Conservation (phyloP, 345 rosid genomes). For the Citrus medica region DNA sequence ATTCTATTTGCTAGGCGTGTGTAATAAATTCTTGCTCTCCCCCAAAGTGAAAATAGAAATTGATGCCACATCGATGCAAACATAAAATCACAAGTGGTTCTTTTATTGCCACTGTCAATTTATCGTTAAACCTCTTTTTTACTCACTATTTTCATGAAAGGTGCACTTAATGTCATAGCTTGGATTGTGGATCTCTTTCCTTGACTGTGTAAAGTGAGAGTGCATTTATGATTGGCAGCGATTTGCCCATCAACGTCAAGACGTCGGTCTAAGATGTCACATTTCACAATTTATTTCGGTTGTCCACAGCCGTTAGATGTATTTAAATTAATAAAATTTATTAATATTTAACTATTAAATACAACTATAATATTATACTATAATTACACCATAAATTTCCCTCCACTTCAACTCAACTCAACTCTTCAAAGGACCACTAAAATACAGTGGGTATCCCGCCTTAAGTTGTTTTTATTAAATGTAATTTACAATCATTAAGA, state of each 20-base stretch:
- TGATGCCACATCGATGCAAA: neutral
- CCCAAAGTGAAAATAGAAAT: neutral
- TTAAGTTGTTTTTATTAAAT: too few species aligned
- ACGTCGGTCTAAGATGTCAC: constrained; percentile 22
- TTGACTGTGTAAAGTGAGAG: neutral
- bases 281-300: constrained; percentile 1
- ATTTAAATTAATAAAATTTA: too few species aligned
- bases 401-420: neutral
- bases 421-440: neutral
- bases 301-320: too few species aligned
- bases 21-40: neutral
- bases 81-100: neutral
- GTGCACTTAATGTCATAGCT: neutral
- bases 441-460: neutral
- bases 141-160: neutral
- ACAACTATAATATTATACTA: fast-evolving
- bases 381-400: too few species aligned
- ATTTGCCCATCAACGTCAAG: constrained; percentile 17
- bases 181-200: neutral
- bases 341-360: too few species aligned
- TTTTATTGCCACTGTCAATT: neutral
- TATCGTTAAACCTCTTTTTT: neutral
- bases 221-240: constrained; percentile 26
- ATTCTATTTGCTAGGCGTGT: neutral
- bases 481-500: too few species aligned